Conservation (phyloP, 345 rosid species). For the Hypericum androsaemum region DNA sequence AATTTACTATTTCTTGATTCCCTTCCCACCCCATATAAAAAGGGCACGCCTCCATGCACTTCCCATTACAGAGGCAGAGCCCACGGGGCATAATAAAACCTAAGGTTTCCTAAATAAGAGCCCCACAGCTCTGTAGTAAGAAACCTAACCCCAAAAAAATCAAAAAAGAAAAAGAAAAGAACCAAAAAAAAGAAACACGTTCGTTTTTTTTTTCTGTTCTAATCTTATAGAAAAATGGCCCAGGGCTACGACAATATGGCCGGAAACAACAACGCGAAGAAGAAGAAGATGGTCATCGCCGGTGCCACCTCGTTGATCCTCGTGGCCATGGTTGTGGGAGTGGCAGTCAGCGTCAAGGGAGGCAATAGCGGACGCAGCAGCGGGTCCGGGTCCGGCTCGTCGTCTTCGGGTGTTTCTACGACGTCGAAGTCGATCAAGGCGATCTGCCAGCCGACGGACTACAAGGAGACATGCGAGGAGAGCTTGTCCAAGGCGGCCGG, state of each 20-base stretch:
- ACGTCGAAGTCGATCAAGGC: constrained; percentile 38
- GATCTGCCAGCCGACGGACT: constrained; percentile 60
- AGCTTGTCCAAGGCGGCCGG: constrained; percentile 33
- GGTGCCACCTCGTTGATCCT: constrained; percentile 42
- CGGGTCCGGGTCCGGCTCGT: background rate
- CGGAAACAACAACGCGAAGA: constrained; percentile 8
- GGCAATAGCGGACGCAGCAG: background rate
- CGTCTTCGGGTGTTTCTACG: constrained; percentile 1
- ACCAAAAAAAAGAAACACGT: too few relatives aligned
- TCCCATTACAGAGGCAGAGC: constrained; percentile 11
- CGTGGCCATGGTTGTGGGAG: constrained; percentile 57
- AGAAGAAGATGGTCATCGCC: constrained; percentile 33
- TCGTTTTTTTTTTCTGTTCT: too few relatives aligned
- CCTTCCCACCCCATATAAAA: background rate
- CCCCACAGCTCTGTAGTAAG: constrained; percentile 15
- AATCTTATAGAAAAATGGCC: constrained; percentile 6
- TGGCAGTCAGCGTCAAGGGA: constrained; percentile 25
- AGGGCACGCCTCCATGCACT: background rate
- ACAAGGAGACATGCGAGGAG: constrained; percentile 35
- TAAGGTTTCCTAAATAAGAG: background rate
- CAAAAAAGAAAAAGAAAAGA: too few relatives aligned
- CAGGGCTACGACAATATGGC: background rate
- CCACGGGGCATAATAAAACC: constrained; percentile 17
- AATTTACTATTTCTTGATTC: constrained; percentile 1
- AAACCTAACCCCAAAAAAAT: too few relatives aligned